Percentiles rank a stretch among this genome's conserved stretches.
phyloP scores from a whole-genome alignment of 2,329 filamentous ascomycete species.

The Pochonia chlamydosporia region DNA sequence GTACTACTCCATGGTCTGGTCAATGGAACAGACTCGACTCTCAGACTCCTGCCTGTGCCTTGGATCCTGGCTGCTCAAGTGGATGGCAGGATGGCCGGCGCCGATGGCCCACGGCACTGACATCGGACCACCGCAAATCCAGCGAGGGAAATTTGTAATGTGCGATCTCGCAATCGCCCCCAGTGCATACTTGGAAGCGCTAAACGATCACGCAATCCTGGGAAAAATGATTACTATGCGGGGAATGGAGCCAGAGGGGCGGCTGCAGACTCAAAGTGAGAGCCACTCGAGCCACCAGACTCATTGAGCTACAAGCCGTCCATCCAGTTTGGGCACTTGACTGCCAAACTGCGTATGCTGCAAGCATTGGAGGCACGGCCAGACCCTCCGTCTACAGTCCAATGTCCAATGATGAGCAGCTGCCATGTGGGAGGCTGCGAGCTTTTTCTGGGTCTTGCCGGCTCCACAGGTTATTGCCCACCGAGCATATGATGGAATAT shows the following conservation, averaged over 20 bases:
- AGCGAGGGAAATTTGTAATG: conserved; percentile 17
- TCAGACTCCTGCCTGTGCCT: too few species aligned
- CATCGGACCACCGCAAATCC: conserved; percentile 12
- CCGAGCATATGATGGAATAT: too few species aligned
- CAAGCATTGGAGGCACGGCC: too few species aligned
- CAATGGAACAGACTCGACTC: too few species aligned
- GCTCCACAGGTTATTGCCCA: neutral
- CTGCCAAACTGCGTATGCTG: too few species aligned
- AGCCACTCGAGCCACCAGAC: neutral
- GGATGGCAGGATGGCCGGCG: neutral
- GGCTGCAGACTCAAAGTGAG: too few species aligned
- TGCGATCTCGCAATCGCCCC: conserved; percentile 16
- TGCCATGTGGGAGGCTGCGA: neutral
- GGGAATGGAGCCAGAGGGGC: conserved; percentile 12
- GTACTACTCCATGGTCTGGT: too few species aligned
- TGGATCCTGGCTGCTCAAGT: neutral
- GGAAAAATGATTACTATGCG: conserved; percentile 17
- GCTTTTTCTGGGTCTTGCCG: neutral
- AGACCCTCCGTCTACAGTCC: too few species aligned
- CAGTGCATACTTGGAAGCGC: conserved; percentile 11
- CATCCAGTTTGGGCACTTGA: too few species aligned
- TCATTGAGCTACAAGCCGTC: too few species aligned
- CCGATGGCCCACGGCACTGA: neutral
- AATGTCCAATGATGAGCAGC: neutral
- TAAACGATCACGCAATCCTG: conserved; percentile 31